Conservation (phyloP, 305 asterid species). For the Withania somnifera region DNA sequence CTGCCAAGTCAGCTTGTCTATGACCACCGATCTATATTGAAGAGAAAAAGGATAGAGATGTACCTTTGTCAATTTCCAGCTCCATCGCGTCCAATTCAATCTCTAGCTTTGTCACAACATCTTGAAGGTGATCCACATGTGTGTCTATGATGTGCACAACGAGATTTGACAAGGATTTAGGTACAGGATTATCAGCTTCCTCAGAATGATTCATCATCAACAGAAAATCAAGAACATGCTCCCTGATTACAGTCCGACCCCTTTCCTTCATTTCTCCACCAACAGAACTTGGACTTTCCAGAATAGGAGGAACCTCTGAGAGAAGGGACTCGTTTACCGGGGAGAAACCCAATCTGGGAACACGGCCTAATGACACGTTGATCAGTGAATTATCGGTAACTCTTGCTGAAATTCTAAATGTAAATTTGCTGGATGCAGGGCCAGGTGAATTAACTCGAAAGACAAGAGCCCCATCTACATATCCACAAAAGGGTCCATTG, state of each 20-base stretch:
- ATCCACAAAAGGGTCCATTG: slow-evolving; percentile 87
- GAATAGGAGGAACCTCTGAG: slow-evolving; percentile 78
- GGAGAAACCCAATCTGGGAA: slow-evolving; percentile 80
- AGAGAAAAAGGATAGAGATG: not conserved
- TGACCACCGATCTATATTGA: not conserved
- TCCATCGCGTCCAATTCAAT: slow-evolving; percentile 83
- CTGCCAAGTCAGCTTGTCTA: not conserved
- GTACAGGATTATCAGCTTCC: slow-evolving; percentile 97
- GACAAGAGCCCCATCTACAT: slow-evolving; percentile 93
- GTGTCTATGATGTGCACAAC: slow-evolving; percentile 90
- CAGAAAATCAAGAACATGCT: slow-evolving; percentile 69
- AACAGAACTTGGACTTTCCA: slow-evolving; percentile 41
- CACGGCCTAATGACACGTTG: slow-evolving; percentile 86
- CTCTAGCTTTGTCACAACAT: slow-evolving; percentile 79
- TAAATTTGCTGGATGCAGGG: slow-evolving; percentile 68
- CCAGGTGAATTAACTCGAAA: slow-evolving; percentile 92
- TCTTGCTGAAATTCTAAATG: slow-evolving; percentile 82
- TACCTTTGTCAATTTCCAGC: slow-evolving; percentile 86
- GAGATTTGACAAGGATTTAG: slow-evolving; percentile 70
- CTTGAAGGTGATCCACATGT: slow-evolving; percentile 94
- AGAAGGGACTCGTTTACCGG: slow-evolving; percentile 58
- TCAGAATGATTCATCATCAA: slow-evolving; percentile 92
- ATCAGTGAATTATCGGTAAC: slow-evolving; percentile 78
- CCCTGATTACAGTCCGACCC: slow-evolving; percentile 64
- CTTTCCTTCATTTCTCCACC: slow-evolving; percentile 29